Evolutionary conservation across 768 basidiomycete species (phyloP), one percentile per base, ranked within the genome.

Genomic region (Xanthoconium stramineum): DNA sequence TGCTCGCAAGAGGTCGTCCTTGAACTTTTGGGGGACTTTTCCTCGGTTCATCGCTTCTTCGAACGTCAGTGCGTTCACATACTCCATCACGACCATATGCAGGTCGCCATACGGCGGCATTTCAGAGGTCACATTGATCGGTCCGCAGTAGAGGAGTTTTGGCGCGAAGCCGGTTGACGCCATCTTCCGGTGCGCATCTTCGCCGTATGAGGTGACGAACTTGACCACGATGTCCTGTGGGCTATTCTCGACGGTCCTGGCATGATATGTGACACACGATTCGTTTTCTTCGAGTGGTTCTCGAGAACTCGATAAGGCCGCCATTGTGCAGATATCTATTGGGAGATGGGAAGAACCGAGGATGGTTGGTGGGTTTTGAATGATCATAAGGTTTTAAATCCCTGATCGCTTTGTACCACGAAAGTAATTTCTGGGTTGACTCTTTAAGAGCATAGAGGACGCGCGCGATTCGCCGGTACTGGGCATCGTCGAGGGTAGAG

Each of bases 191-290:
- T 78, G 77, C 1, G 63, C 71, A 8, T 62, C 66, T 4, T 20
- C 53, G 24, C 72, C 65, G 55, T 77, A 77, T 8, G 63, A 55
- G 17, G 61, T 58, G 42, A 70, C 72, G 44, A 78, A 78, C 56
- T 76, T 77, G 51, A 78, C 68, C 1, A 76, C 69, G 14, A 75
- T 54, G 20, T 58, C 53, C 40, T 19, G 52, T 3, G 35, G 49
- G 2, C 44, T 33, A 11, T 44, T 30, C 46, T 42, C 45, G 3
- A 47, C 3, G 13, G 54, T 64, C 52, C 55, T 48, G 17, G 66
- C 69, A 3, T 48, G 63, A 57, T 65, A 73, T 2, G 64, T 67
- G 8, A 65, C 61, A 33, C 69, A 72, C 4, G 53, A 55, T n/a
- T n/a, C n/a, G n/a, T n/a, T n/a, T n/a, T n/a, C n/a, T n/a, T 69